Evolutionary conservation across 495 filamentous ascomycete genomes (phyloP).

Genomic region (Daldinia caldariorum): DNA sequence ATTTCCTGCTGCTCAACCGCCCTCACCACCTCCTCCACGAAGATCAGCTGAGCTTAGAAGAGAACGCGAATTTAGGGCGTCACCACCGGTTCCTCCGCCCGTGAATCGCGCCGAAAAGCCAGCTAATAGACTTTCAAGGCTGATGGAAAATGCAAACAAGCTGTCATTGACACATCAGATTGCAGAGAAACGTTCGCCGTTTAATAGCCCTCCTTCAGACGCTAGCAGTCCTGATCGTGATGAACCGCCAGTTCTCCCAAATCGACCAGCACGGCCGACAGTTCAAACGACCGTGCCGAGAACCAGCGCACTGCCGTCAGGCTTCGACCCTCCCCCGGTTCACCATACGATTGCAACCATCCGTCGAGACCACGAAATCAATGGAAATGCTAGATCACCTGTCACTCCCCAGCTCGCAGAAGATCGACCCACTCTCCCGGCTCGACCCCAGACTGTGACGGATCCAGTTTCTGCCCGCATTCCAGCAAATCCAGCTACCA

Average conservation of each 20-base stretch:
- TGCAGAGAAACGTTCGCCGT: constrained; percentile 73
- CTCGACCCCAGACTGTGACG: constrained; percentile 55
- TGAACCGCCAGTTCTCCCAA: constrained; percentile 56
- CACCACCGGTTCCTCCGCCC: constrained; percentile 68
- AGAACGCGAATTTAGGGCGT: constrained; percentile 51
- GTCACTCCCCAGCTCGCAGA: constrained; percentile 51
- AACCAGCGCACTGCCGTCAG: constrained; percentile 45
- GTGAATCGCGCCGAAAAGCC: constrained; percentile 87
- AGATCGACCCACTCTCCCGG: constrained; percentile 70
- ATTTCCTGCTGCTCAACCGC: constrained; percentile 54
- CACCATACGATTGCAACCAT: constrained; percentile 58
- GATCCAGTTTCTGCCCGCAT: constrained; percentile 45
- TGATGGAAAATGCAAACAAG: constrained; percentile 41
- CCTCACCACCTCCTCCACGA: constrained; percentile 64
- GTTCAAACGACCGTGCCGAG: constrained; percentile 37
- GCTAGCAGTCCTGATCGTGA: constrained; percentile 67
- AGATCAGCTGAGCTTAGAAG: constrained; percentile 61
- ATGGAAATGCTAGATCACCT: constrained; percentile 45
- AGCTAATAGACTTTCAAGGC: constrained; percentile 55
- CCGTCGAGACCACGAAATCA: constrained; percentile 53
- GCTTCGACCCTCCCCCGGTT: constrained; percentile 60
- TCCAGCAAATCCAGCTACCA: constrained; percentile 39
- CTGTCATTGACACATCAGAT: constrained; percentile 47
- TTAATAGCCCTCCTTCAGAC: constrained; percentile 88
- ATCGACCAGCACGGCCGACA: constrained; percentile 50